A percentile compares a stretch with the other conserved stretches of the same genome.
These are phyloP conservation scores for Fusarium chuoi DNA, from an alignment of 2,329 filamentous ascomycete genomes.

Conservation along the genomic window DNA sequence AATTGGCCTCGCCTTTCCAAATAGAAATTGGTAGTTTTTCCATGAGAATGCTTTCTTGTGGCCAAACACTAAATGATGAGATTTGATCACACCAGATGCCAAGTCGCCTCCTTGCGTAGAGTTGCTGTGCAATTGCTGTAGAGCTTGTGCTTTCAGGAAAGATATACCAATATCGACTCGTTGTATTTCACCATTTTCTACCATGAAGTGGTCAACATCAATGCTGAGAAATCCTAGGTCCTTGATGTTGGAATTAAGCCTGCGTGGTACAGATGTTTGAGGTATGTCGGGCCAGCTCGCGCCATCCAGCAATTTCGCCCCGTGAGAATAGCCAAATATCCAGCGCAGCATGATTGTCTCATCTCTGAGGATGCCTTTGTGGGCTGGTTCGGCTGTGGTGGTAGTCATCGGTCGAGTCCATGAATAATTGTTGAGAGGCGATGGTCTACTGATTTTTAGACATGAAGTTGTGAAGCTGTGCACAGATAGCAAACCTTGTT, in stretches of 20 bases:
- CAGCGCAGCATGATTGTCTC: conserved; percentile 21
- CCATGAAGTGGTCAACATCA: conserved; percentile 18
- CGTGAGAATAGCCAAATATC: conserved; percentile 17
- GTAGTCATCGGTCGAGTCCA: neutral
- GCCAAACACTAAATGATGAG: conserved; percentile 8
- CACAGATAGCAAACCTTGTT: neutral
- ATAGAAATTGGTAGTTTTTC: conserved; percentile 3
- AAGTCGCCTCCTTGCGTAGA: neutral
- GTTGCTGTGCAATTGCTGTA: neutral
- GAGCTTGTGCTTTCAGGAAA: conserved; percentile 2
- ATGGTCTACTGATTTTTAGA: accelerated
- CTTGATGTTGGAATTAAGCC: conserved; percentile 2
- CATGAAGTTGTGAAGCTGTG: neutral
- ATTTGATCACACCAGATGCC: conserved; percentile 2
- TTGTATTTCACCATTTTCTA: conserved; percentile 10
- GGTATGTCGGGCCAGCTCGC: conserved; percentile 3
- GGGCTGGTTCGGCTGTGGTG: neutral
- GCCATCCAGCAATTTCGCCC: neutral
- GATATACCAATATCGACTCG: conserved; percentile 19
- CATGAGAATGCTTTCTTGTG: neutral
- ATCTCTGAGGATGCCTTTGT: conserved; percentile 30
- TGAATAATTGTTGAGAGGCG: no score
- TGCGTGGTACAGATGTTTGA: neutral
- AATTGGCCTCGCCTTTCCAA: conserved; percentile 4
- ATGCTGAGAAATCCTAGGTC: conserved; percentile 22